Percentiles rank a stretch among this genome's conserved stretches.
Evolutionary conservation across 148 eudicot species (phyloP).

Genomic region (Rhododendron kiyosumense): DNA sequence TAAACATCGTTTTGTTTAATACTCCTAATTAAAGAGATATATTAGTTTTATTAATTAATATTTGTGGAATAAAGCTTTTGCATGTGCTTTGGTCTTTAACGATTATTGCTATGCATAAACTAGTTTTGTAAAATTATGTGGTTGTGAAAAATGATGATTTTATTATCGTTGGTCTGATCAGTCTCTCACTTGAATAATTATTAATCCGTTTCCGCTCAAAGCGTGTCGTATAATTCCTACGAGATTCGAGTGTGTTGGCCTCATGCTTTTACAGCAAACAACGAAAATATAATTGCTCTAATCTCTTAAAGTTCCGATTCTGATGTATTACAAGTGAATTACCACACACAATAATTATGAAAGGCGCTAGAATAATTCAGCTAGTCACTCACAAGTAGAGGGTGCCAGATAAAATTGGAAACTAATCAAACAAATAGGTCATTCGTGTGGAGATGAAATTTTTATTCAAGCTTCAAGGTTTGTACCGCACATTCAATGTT

Average conservation of each 20-base stretch:
- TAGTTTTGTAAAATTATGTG: not conserved
- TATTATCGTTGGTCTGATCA: not conserved
- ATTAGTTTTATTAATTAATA: not conserved
- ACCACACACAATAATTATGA: no score
- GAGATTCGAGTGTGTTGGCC: not conserved
- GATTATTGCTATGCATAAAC: not conserved
- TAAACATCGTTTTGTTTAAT: not conserved
- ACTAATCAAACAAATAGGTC: not conserved
- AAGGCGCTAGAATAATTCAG: no score
- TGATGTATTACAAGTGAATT: no score
- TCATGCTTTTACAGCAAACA: no score
- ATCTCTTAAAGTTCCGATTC: no score
- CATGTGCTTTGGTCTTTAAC: not conserved
- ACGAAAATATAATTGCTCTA: no score
- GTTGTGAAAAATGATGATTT: not conserved
- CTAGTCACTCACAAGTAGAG: not conserved
- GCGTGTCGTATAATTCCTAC: not conserved
- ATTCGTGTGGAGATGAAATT: not conserved
- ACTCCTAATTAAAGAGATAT: not conserved
- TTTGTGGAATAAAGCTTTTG: not conserved
- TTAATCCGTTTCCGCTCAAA: no score
- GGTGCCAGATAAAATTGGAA: no score
- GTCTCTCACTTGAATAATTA: not conserved
- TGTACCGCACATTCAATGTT: not conserved
- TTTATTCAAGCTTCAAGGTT: not conserved